Percentiles rank a stretch among this genome's conserved stretches.
These are phyloP conservation scores for Apiospora rasikravindrae DNA, from an alignment of 2,329 filamentous ascomycete species.

Conservation along the genomic window DNA sequence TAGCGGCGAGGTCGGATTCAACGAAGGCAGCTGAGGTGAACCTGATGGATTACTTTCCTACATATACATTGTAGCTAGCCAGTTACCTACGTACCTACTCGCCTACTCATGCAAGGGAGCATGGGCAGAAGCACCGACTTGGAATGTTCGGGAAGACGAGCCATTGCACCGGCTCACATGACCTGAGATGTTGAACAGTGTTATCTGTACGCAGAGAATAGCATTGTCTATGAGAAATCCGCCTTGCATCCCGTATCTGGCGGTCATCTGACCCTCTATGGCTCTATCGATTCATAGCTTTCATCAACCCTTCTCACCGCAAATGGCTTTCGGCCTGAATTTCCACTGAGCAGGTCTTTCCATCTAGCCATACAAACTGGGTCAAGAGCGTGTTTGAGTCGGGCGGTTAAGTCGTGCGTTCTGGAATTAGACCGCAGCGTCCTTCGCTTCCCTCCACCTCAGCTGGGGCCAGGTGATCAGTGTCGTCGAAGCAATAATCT, in stretches of 20 bases:
- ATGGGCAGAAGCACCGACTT: not conserved
- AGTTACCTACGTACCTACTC: not conserved
- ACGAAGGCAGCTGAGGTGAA: not conserved
- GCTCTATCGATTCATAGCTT: not conserved
- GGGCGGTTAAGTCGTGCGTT: slow-evolving; percentile 26
- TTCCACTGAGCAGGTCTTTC: not conserved
- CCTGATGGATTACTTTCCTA: not conserved
- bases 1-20: not conserved
- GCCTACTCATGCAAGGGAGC: not conserved
- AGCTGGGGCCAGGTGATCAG: slow-evolving; percentile 34
- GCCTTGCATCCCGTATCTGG: not conserved
- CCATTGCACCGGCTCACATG: not conserved
- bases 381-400: too few species aligned
- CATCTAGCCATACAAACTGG: not conserved
- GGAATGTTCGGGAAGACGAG: not conserved
- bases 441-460: slow-evolving; percentile 30
- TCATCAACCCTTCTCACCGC: not conserved
- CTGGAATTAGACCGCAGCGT: slow-evolving; percentile 28
- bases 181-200: not conserved
- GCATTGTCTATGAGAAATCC: not conserved
- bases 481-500: slow-evolving; percentile 50
- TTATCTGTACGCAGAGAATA: not conserved
- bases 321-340: not conserved
- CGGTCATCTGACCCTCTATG: not conserved
- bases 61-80: not conserved